Conservation (phyloP, 2,329 filamentous ascomycete species). For the Cyphellophora attinorum region DNA sequence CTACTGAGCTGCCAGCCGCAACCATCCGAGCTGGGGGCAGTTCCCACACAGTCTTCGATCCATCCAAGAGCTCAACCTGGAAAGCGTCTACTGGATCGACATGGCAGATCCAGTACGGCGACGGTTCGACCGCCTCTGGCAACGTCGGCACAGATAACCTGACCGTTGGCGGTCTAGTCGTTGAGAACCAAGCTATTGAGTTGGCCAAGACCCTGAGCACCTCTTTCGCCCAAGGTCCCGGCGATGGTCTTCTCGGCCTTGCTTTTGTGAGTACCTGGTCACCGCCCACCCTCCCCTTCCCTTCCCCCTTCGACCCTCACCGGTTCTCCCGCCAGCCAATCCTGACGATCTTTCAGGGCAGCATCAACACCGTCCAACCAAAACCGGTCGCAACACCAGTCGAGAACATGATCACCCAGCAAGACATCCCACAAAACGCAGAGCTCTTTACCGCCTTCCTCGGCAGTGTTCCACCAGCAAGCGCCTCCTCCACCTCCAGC, state of each 20-base stretch:
- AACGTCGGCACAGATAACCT: constrained; percentile 55
- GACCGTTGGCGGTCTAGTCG: constrained; percentile 49
- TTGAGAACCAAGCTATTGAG: constrained; percentile 57
- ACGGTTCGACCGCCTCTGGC: constrained; percentile 57
- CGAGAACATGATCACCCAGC: constrained; percentile 57
- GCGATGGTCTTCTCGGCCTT: constrained; percentile 50
- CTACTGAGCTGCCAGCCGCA: constrained; percentile 36
- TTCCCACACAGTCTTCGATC: constrained; percentile 46
- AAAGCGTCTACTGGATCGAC: constrained; percentile 37
- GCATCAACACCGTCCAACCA: constrained; percentile 54
- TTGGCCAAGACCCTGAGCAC: constrained; percentile 50
- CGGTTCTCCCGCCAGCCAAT: no score
- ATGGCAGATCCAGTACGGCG: constrained; percentile 62
- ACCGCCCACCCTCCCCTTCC: constrained; percentile 28
- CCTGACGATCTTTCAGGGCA: no score
- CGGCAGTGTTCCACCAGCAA: constrained; percentile 44
- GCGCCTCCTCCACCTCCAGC: constrained; percentile 31
- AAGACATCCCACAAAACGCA: constrained; percentile 41
- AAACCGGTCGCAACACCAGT: constrained; percentile 51
- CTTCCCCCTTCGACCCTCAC: no score
- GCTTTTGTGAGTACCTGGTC: constrained; percentile 47
- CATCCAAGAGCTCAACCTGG: constrained; percentile 52
- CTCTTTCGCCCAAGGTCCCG: constrained; percentile 46
- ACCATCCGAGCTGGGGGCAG: constrained; percentile 24
- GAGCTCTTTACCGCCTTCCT: constrained; percentile 58